These are phyloP conservation scores for Chlorella sp. DNA, from an alignment of 139 green algal species.

Conservation along the genomic window DNA sequence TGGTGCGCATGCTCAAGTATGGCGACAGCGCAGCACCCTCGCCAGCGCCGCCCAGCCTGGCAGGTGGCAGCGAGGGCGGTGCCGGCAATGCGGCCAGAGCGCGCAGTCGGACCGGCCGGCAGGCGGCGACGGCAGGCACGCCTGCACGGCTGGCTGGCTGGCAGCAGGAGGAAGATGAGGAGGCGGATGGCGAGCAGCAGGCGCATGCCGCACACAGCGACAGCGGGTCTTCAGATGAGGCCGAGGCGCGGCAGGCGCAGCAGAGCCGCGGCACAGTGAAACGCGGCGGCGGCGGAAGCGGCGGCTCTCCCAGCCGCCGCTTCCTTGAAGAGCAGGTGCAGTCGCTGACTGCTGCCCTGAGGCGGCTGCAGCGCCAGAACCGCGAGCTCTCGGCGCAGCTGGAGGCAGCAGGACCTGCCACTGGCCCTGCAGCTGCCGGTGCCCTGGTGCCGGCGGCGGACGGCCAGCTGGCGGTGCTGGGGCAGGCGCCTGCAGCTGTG, in stretches of 20 bases:
- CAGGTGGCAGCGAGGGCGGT: neutral
- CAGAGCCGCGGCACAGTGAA: neutral
- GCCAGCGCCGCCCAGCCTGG: neutral
- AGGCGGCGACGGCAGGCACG: too few species aligned
- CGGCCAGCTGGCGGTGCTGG: neutral
- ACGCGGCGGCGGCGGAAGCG: neutral
- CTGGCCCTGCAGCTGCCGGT: neutral
- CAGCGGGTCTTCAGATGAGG: slow-evolving; percentile 22
- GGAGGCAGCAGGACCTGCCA: neutral
- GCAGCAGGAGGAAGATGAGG: neutral
- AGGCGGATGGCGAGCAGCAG: neutral
- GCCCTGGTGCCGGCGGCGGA: neutral
- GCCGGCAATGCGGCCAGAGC: neutral
- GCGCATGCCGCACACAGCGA: neutral
- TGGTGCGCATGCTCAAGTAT: slow-evolving; percentile 7
- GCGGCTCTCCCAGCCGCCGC: neutral
- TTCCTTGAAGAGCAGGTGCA: slow-evolving; percentile 33
- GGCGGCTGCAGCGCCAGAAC: slow-evolving; percentile 32
- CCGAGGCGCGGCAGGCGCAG: neutral
- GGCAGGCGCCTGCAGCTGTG: neutral
- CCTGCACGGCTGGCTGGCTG: too few species aligned
- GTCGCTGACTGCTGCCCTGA: slow-evolving; percentile 2
- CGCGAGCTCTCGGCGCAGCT: slow-evolving; percentile 21
- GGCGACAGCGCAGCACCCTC: slow-evolving; percentile 17
- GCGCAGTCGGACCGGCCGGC: too few species aligned